Conservation (phyloP, 1,284 basidiomycete genomes). For the Trichosporon asahii region DNA sequence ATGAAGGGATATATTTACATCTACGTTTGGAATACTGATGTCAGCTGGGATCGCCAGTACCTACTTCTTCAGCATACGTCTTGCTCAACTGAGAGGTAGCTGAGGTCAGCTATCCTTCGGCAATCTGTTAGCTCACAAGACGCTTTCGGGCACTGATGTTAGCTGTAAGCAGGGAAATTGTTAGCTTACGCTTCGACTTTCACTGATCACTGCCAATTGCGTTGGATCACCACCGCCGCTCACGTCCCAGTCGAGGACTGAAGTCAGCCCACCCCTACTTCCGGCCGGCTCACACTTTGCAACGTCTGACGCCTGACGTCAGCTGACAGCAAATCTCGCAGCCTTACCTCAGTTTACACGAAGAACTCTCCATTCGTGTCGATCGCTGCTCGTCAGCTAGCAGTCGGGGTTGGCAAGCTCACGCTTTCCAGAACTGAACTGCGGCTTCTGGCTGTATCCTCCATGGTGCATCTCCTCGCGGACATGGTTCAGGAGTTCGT, state of each 20-base stretch:
- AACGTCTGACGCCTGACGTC: background rate
- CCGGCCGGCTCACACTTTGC: too few species aligned
- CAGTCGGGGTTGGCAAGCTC: background rate
- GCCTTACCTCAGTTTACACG: background rate
- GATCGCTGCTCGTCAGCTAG: constrained; percentile 20
- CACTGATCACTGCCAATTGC: too few species aligned
- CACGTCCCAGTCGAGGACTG: background rate
- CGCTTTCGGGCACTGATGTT: background rate
- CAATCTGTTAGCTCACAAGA: background rate
- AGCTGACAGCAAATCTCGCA: background rate
- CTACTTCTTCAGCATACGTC: too few species aligned
- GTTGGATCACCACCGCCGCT: too few species aligned
- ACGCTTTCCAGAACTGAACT: constrained; percentile 51
- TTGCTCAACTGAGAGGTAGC: too few species aligned
- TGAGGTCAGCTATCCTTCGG: too few species aligned
- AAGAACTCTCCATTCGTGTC: background rate
- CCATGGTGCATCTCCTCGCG: constrained; percentile 54
- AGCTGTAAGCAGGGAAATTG: background rate
- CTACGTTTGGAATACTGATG: background rate
- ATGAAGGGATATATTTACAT: background rate
- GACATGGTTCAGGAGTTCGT: constrained; percentile 68
- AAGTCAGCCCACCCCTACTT: background rate
- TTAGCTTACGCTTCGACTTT: background rate
- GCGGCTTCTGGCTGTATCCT: constrained; percentile 84
- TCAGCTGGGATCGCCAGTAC: background rate